These are phyloP conservation scores for Zanthoxylum bungeanum DNA, from an alignment of 345 rosid genomes.

Conservation along the genomic window DNA sequence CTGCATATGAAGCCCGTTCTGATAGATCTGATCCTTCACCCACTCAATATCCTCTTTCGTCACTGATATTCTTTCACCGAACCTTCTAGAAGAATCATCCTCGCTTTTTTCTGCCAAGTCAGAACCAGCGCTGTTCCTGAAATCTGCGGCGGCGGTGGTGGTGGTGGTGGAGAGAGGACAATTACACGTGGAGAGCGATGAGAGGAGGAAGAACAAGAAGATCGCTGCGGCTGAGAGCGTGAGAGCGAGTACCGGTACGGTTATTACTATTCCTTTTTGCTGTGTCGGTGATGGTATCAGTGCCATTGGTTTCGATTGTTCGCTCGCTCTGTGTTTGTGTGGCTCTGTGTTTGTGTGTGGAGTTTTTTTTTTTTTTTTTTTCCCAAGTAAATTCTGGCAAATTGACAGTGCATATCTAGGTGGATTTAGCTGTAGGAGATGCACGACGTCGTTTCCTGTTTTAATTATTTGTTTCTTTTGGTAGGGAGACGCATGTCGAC, in stretches of 20 bases:
- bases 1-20: conserved; percentile 88
- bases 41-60: conserved; percentile 69
- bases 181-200: conserved; percentile 64
- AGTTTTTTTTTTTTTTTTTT: not conserved
- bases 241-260: conserved; percentile 67
- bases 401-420: not conserved
- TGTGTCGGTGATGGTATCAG: not conserved
- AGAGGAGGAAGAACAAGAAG: conserved; percentile 68
- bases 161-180: conserved; percentile 42
- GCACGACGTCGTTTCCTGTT: not conserved
- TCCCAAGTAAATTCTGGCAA: not conserved
- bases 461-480: no score
- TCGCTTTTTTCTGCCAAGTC: not conserved
- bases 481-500: not conserved
- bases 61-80: conserved; percentile 39
- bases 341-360: not conserved
- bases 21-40: conserved; percentile 81
- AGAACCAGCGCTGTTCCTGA: not conserved
- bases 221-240: conserved; percentile 57
- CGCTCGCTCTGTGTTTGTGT: not conserved
- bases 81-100: not conserved
- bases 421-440: not conserved
- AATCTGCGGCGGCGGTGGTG: conserved; percentile 8
- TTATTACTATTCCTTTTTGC: conserved; percentile 64
- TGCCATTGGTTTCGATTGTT: not conserved